phyloP scores from a whole-genome alignment of 2,329 filamentous ascomycete genomes.

The Paraconiothyrium brasiliense region DNA sequence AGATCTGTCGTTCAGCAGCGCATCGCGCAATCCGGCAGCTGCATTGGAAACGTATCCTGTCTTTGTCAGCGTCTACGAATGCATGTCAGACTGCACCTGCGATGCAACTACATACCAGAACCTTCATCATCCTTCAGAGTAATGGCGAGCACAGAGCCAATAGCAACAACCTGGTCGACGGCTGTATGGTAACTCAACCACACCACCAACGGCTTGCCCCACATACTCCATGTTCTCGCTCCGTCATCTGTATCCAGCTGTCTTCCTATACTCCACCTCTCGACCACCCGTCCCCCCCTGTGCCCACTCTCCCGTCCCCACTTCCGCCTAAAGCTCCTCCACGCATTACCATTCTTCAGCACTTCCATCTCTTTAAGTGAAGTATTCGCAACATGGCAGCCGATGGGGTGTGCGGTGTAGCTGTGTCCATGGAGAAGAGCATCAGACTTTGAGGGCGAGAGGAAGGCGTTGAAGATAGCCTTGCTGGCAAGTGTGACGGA shows the following conservation, averaged over 20 bases:
- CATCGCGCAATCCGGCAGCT: constrained; percentile 62
- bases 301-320: constrained; percentile 11
- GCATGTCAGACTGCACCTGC: neutral
- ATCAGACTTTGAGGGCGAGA: constrained; percentile 77
- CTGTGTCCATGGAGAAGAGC: constrained; percentile 85
- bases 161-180: constrained; percentile 74
- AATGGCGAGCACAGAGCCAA: constrained; percentile 80
- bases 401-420: constrained; percentile 85
- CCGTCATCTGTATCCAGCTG: neutral
- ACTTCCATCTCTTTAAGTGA: constrained; percentile 66
- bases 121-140: constrained; percentile 60
- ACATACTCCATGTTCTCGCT: constrained; percentile 70
- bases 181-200: constrained; percentile 64
- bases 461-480: constrained; percentile 76
- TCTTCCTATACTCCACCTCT: neutral
- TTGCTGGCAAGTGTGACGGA: constrained; percentile 79
- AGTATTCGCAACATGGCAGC: constrained; percentile 79
- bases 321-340: constrained; percentile 18
- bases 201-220: constrained; percentile 69
- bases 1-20: constrained; percentile 52
- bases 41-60: constrained; percentile 66
- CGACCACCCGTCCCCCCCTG: constrained; percentile 6
- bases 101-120: constrained; percentile 48
- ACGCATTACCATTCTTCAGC: constrained; percentile 16
- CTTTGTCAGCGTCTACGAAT: constrained; percentile 1